Conservation (phyloP, 2,329 filamentous ascomycete genomes). For the Aspergillus tamarii region DNA sequence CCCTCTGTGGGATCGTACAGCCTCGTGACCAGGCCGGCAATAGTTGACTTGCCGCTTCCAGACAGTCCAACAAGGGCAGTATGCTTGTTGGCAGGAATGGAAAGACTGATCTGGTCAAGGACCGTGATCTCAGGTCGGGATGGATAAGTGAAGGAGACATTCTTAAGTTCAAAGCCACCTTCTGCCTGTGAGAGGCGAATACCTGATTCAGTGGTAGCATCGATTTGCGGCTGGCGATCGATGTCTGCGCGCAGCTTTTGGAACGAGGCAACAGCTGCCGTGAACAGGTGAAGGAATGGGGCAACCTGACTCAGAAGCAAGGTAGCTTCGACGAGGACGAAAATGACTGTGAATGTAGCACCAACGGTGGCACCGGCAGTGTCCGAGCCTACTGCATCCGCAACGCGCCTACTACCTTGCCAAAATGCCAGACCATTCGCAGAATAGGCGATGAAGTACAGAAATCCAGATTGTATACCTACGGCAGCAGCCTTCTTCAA, state of each 20-base stretch:
- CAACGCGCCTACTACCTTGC: constrained; percentile 64
- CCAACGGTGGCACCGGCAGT: constrained; percentile 34
- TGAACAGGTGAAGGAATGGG: constrained; percentile 51
- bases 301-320: constrained; percentile 43
- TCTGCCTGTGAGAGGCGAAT: constrained; percentile 28
- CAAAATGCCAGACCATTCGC: constrained; percentile 70
- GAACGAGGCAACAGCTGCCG: constrained; percentile 57
- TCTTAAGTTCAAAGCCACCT: constrained; percentile 37
- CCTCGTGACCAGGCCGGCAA: constrained; percentile 70
- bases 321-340: constrained; percentile 43
- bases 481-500: constrained; percentile 62
- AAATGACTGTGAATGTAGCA: constrained; percentile 43
- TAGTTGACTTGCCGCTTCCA: constrained; percentile 74
- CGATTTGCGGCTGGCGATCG: constrained; percentile 53
- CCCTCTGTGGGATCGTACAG: constrained; percentile 63
- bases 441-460: constrained; percentile 70
- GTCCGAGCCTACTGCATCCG: constrained; percentile 31
- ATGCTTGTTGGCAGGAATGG: constrained; percentile 45
- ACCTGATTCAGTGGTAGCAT: constrained; percentile 34
- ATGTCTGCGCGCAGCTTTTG: constrained; percentile 63
- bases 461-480: constrained; percentile 61
- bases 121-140: constrained; percentile 45
- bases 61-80: constrained; percentile 73
- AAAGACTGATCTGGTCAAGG: constrained; percentile 37
- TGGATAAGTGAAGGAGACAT: constrained; percentile 40